Conservation (phyloP, 2,329 filamentous ascomycete genomes). For the Phyllosticta paracitricarpa region DNA sequence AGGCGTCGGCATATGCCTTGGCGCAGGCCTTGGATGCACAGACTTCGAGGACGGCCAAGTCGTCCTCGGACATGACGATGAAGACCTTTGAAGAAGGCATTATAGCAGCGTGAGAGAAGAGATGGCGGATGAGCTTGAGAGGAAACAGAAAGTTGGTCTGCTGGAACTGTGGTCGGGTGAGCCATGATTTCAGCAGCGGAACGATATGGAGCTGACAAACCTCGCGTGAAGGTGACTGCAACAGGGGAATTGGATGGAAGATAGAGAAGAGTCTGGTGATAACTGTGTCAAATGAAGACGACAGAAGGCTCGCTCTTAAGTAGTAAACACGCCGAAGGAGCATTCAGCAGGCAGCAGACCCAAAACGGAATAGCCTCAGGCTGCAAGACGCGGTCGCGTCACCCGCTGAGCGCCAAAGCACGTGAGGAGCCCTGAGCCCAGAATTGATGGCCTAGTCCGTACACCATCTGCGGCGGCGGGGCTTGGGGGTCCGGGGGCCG, state of each 20-base stretch:
- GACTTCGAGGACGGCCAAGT: not conserved
- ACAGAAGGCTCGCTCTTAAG: not conserved
- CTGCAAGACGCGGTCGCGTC: not conserved
- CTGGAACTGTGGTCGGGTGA: not conserved
- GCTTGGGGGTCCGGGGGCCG: too few relatives aligned
- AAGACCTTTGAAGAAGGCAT: slow-evolving; percentile 1
- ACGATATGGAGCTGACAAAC: not conserved
- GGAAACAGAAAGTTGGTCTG: too few relatives aligned
- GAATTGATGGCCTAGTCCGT: too few relatives aligned
- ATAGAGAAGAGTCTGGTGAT: not conserved
- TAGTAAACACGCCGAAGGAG: not conserved
- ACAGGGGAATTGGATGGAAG: not conserved
- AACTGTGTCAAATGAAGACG: not conserved
- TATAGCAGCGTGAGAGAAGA: not conserved
- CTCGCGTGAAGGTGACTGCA: not conserved
- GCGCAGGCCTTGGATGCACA: not conserved
- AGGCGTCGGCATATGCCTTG: not conserved
- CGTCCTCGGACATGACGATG: not conserved
- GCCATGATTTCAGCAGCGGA: not conserved
- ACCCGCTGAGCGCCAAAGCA: not conserved
- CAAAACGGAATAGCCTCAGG: not conserved
- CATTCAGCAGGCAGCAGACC: not conserved
- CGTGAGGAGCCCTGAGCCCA: not conserved
- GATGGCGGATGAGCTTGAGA: too few relatives aligned
- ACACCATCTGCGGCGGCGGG: too few relatives aligned